Conservation (phyloP, 2,329 filamentous ascomycete species). For the Colletotrichum sp. region DNA sequence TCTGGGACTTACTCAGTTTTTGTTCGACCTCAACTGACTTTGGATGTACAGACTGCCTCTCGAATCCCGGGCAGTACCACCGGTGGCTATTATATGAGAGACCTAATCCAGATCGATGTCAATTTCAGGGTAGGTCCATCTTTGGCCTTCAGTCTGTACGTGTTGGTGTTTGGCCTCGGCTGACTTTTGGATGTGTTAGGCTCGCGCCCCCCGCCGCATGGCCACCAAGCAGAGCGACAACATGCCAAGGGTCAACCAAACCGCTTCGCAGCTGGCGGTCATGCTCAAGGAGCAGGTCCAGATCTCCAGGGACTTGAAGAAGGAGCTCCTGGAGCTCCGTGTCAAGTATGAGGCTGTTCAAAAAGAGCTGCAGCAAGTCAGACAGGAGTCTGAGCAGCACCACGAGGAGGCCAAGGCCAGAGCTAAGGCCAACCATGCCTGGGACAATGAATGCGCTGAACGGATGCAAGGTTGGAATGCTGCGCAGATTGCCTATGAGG, state of each 20-base stretch:
- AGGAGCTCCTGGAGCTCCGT: accelerated
- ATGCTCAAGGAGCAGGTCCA: background rate
- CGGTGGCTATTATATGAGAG: background rate
- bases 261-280: accelerated
- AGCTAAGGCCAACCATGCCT: background rate
- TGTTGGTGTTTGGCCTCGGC: background rate
- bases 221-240: accelerated
- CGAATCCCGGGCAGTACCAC: too few relatives aligned
- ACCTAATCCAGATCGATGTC: background rate
- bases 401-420: background rate
- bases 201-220: accelerated
- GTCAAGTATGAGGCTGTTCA: background rate
- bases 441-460: background rate
- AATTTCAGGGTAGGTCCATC: background rate
- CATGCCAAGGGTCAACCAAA: background rate
- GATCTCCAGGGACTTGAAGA: accelerated
- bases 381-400: background rate
- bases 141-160: background rate
- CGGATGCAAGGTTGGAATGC: background rate
- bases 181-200: background rate
- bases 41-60: background rate
- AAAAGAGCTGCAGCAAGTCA: background rate
- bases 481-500: background rate
- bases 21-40: background rate
- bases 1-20: background rate